These are phyloP conservation scores for Lentinula aciculospora DNA, from an alignment of 768 basidiomycete genomes.

Conservation along the genomic window DNA sequence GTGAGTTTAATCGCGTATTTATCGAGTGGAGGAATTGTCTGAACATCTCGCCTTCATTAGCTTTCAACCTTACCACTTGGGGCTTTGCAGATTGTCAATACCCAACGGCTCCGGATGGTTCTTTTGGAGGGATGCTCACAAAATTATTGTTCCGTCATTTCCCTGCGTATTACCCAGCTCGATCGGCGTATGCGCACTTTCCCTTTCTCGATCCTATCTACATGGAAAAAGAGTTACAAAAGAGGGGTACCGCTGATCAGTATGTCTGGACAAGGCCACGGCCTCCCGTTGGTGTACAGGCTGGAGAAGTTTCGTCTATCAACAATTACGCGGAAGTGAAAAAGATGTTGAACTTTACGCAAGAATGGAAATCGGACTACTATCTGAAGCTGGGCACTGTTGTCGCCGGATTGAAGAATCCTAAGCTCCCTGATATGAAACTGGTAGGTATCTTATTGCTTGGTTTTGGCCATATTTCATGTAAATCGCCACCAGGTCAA, in stretches of 20 bases:
- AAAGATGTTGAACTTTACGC: slow-evolving; percentile 21
- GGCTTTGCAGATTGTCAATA: slow-evolving; percentile 42
- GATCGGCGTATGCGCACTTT: slow-evolving; percentile 72
- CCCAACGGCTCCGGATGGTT: slow-evolving; percentile 44
- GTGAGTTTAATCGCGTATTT: slow-evolving; percentile 20
- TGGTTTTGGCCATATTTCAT: background rate
- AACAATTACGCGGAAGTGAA: slow-evolving; percentile 27
- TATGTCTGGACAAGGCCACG: slow-evolving; percentile 60
- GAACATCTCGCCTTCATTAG: slow-evolving; percentile 14
- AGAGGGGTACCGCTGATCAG: slow-evolving; percentile 25
- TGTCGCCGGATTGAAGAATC: background rate
- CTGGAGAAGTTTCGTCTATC: slow-evolving; percentile 12
- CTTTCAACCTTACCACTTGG: slow-evolving; percentile 43
- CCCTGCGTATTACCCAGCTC: slow-evolving; percentile 60
- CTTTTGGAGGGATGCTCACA: slow-evolving; percentile 70
- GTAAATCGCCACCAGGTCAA: background rate
- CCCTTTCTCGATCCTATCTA: slow-evolving; percentile 65
- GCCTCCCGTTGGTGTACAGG: background rate
- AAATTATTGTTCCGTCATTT: slow-evolving; percentile 69
- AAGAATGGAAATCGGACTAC: slow-evolving; percentile 26
- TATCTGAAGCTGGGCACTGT: slow-evolving; percentile 2
- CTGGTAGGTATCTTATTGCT: background rate
- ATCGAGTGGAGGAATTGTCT: background rate
- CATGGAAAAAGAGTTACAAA: slow-evolving; percentile 25
- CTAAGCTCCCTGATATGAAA: background rate